These are phyloP conservation scores for Lactarius deliciosus DNA, from an alignment of 768 basidiomycete genomes.

Conservation along the genomic window DNA sequence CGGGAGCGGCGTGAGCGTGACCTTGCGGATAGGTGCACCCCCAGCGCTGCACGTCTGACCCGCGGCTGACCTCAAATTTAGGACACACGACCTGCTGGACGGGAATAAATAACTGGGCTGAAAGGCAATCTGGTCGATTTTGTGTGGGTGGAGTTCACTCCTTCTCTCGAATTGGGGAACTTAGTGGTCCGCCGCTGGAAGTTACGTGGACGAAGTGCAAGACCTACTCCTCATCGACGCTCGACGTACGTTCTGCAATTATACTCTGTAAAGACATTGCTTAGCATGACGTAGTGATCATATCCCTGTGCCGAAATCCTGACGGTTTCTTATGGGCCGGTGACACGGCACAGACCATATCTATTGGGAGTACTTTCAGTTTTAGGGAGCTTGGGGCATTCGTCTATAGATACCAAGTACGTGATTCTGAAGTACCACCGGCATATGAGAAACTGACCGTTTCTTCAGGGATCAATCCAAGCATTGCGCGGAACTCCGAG, in stretches of 20 bases:
- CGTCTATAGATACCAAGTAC: conserved; percentile 59
- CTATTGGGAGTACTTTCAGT: conserved; percentile 67
- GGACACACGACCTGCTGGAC: conserved; percentile 52
- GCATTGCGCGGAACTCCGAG: conserved; percentile 25
- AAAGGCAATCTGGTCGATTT: conserved; percentile 51
- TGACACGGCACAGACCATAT: conserved; percentile 78
- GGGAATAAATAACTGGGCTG: conserved; percentile 36
- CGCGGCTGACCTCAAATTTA: conserved; percentile 30
- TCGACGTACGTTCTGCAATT: conserved; percentile 43
- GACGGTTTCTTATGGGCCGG: conserved; percentile 78
- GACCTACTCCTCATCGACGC: conserved; percentile 69
- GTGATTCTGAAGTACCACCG: conserved; percentile 4
- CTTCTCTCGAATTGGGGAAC: not conserved
- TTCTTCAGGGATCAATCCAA: conserved; percentile 4
- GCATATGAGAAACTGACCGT: not conserved
- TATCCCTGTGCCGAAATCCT: conserved; percentile 60
- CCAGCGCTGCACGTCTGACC: not conserved
- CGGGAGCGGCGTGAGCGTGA: conserved; percentile 47
- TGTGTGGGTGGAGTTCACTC: conserved; percentile 42
- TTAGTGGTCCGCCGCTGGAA: conserved; percentile 29
- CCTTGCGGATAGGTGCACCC: conserved; percentile 56
- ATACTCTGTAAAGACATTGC: not conserved
- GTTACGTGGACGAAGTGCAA: conserved; percentile 75
- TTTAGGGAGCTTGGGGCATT: conserved; percentile 73
- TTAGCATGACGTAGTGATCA: conserved; percentile 47